Base-by-base conservation (phyloP, 306 rosid species). In the Gastrolobium bilobum region DNA sequence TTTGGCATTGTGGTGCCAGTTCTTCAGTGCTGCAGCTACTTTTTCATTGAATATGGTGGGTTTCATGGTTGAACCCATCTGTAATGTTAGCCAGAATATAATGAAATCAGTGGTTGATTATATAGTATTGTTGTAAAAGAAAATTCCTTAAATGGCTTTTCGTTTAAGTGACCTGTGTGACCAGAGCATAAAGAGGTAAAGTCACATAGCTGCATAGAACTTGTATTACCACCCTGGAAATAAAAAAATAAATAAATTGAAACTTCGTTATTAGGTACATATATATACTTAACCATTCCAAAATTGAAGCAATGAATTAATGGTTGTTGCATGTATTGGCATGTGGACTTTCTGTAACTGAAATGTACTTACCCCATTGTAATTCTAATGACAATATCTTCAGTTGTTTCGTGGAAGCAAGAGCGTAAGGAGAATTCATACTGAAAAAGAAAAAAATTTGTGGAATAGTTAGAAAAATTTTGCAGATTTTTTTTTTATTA, bases 181-280 rank as follows among this genome's bases (percentile, higher is more conserved):
- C 99, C 54, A 94, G 83, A 66, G 97, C 99, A 74, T 94, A 94
- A 59, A 92, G 95, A 56, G 99, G 99, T 65, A 94, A 71, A 42
- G 97, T 94, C 79, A 84, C 92, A 66, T 94, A 94, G 64, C 97
- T 94, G 88, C 97, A 92, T 2, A 94, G 47, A 82, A 92, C 13
- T 73, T 92, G 97, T 59, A 87, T 58, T 57, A 89, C n/a, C 59
- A 90, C 82, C 91, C 97, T 94, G 93, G 6, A 89, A 59, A 61
- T 61, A n/a, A 71, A 86, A 78, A 71, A n/a, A n/a, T n/a, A n/a
- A n/a, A n/a, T n/a, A n/a, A n/a, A n/a, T 78, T 53, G 58, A 4
- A 48, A 31, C 13, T 58, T 44, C 26, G 57, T 33, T 7, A 37
- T 79, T 71, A 79, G 68, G 51, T 37, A 39, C 43, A 71, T 38